Conservation (phyloP, 805 yeast species). For the Teunomyces kruisii region DNA sequence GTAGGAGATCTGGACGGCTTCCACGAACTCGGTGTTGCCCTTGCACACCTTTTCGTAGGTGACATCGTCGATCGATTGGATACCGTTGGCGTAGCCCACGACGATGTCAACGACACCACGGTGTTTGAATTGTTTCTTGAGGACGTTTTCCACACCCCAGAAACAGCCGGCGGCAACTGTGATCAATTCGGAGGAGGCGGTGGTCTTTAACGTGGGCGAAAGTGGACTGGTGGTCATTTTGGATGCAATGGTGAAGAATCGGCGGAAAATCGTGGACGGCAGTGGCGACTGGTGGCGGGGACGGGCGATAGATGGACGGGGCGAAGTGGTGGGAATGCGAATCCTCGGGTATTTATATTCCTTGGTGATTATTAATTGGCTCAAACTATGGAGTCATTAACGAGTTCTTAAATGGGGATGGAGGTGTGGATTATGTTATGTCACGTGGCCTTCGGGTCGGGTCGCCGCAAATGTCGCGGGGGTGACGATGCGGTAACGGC, state of each 20-base stretch:
- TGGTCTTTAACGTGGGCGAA: constrained; percentile 36
- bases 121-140: constrained; percentile 60
- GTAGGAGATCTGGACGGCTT: constrained; percentile 77
- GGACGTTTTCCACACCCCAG: constrained; percentile 90
- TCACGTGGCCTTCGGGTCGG: not conserved
- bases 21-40: constrained; percentile 77
- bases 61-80: constrained; percentile 43
- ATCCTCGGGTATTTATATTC: not conserved
- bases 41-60: constrained; percentile 70
- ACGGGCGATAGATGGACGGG: too few relatives aligned
- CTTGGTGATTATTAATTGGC: not conserved
- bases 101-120: constrained; percentile 71
- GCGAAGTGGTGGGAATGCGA: too few relatives aligned
- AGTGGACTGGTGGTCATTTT: constrained; percentile 12
- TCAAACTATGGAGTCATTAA: not conserved
- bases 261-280: not conserved
- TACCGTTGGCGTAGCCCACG: constrained; percentile 92
- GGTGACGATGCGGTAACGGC: too few relatives aligned
- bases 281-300: too few relatives aligned
- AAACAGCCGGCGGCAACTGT: constrained; percentile 66
- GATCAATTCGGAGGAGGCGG: constrained; percentile 33
- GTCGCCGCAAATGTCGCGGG: not conserved
- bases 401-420: not conserved
- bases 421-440: constrained; percentile 1
- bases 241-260: not conserved